Evolutionary conservation across 768 basidiomycete species (phyloP), one percentile per base, ranked within the genome.

Genomic region (Boletus subcaerulescens): DNA sequence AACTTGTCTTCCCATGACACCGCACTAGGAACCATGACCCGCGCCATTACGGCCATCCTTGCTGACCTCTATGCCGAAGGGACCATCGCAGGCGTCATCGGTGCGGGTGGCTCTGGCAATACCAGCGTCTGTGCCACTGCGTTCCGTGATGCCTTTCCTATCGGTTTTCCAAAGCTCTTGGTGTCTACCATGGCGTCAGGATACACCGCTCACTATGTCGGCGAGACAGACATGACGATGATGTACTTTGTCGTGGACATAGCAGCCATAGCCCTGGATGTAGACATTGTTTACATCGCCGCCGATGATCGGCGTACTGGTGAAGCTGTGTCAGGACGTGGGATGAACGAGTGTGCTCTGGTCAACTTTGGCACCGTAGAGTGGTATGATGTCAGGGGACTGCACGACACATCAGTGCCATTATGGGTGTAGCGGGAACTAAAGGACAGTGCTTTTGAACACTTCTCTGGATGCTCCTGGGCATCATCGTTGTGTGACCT

Each of bases 161-260:
- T 70, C 39, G 71, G 71, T 2, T 69, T 72, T 13, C 67, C 64
- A 29, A 71, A 67, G 43, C 53, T 65, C 40, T 39, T 68, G 45
- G 59, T 71, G 29, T 69, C 71, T 15, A 72, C 71, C 24, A 73
- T 71, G 63, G 59, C 68, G 3, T 63, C 67, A 2, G 70, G 71
- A 43, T 51, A 68, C 42, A 52, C 52, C 0, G 45, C 52, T 12
- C 56, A 58, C 50, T 68, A 73, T 32, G 65, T 73, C 12, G 71
- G 68, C 14, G 70, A 65, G 56, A 68, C 67, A 2, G 69, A 70
- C 55, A 59, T 62, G 50, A 64, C 65, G 20, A 68, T 72, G 68
- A 68, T 70, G 70, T 57, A 63, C 55, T 72, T 61, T 17, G 63
- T 72, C 39, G 69, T 58, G 26, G 70, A 71, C 14, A 42, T 71